Percentiles rank a stretch among this genome's conserved stretches.
These are phyloP conservation scores for Margaritispora aquatica DNA, from an alignment of 495 filamentous ascomycete genomes.

Conservation along the genomic window DNA sequence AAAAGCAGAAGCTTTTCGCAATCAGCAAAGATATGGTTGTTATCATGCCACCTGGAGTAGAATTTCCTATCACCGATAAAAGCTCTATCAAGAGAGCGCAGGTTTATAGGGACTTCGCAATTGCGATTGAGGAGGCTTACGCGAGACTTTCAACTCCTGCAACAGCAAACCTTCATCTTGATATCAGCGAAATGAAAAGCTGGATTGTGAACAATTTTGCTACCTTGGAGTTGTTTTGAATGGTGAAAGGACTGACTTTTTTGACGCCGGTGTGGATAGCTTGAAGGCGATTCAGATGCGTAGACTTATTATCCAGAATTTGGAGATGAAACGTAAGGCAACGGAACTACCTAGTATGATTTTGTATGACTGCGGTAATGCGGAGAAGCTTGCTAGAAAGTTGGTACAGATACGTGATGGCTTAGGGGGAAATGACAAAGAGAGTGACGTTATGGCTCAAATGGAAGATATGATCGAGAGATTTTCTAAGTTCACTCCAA, in stretches of 20 bases:
- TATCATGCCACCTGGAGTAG: slow-evolving; percentile 26
- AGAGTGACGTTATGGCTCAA: slow-evolving; percentile 23
- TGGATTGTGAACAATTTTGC: slow-evolving; percentile 19
- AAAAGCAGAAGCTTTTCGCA: slow-evolving; percentile 40
- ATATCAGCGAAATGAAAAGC: slow-evolving; percentile 29
- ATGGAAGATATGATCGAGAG: slow-evolving; percentile 33
- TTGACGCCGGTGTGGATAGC: slow-evolving; percentile 47
- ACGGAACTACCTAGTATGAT: slow-evolving; percentile 47
- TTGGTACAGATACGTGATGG: slow-evolving; percentile 27
- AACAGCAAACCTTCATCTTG: slow-evolving; percentile 26
- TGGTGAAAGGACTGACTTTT: slow-evolving; percentile 39
- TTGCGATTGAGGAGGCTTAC: slow-evolving; percentile 39
- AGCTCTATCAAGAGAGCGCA: slow-evolving; percentile 43
- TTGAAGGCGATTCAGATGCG: slow-evolving; percentile 41
- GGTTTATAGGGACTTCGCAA: slow-evolving; percentile 35
- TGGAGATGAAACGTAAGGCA: slow-evolving; percentile 31
- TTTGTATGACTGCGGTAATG: slow-evolving; percentile 34
- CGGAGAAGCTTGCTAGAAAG: slow-evolving; percentile 25
- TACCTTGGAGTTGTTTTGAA: slow-evolving; percentile 25
- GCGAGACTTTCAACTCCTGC: slow-evolving; percentile 21
- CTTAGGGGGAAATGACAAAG: slow-evolving; percentile 13
- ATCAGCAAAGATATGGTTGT: slow-evolving; percentile 24
- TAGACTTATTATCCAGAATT: slow-evolving; percentile 15
- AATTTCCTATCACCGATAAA: slow-evolving; percentile 44
- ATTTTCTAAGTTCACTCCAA: slow-evolving; percentile 31